These are phyloP conservation scores for Claviceps fusiformis DNA, from an alignment of 2,329 filamentous ascomycete species.

Conservation along the genomic window DNA sequence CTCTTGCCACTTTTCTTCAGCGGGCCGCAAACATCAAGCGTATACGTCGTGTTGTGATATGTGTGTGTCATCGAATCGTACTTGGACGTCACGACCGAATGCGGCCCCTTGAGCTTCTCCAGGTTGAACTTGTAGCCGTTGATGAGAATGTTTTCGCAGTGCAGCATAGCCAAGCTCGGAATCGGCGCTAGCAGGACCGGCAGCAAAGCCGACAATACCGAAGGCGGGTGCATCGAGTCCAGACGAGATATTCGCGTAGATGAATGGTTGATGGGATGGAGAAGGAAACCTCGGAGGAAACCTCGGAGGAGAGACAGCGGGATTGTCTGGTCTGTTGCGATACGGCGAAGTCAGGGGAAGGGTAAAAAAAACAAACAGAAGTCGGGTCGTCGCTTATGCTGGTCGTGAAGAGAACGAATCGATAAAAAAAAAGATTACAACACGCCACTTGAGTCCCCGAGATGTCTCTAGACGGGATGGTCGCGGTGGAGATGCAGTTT, in stretches of 20 bases:
- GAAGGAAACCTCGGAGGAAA: no score
- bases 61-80: constrained; percentile 37
- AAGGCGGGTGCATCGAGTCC: constrained; percentile 26
- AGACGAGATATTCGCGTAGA: not conserved
- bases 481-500: constrained; percentile 15
- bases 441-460: not conserved
- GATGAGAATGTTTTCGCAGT: constrained; percentile 48
- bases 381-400: not conserved
- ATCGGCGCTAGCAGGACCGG: constrained; percentile 23
- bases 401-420: not conserved
- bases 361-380: not conserved
- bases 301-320: not conserved
- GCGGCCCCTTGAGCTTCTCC: constrained; percentile 48
- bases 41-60: constrained; percentile 61
- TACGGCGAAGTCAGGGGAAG: not conserved
- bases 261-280: not conserved
- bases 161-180: constrained; percentile 34
- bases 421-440: not conserved
- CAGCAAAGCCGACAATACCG: constrained; percentile 23
- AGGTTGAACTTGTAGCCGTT: constrained; percentile 52
- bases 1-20: constrained; percentile 48
- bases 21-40: constrained; percentile 59
- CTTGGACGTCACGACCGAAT: constrained; percentile 49
- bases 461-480: constrained; percentile 12
- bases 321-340: not conserved